Evolutionary conservation across 2,329 filamentous ascomycete species (phyloP).

Genomic region (Sclerotinia trifoliorum): DNA sequence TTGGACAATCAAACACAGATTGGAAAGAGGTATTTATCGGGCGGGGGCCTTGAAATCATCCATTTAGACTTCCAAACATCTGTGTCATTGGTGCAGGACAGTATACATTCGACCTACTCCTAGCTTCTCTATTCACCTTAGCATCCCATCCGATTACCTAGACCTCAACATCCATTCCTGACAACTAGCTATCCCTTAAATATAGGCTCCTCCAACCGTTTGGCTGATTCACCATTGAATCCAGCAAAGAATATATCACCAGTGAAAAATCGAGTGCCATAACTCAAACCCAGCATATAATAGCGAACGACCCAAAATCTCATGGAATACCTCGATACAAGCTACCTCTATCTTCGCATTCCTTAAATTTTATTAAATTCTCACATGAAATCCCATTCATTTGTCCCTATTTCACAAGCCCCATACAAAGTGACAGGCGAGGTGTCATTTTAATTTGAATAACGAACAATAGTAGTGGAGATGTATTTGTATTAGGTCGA

Average conservation of each 20-base stretch:
- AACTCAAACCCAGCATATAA: slow-evolving; percentile 30
- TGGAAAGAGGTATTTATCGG: neutral
- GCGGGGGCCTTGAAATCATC: neutral
- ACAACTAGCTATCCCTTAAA: slow-evolving; percentile 43
- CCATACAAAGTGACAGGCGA: neutral
- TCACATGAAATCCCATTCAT: slow-evolving; percentile 21
- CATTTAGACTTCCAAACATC: slow-evolving; percentile 33
- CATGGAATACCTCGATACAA: slow-evolving; percentile 33
- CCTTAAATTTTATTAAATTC: slow-evolving; percentile 32
- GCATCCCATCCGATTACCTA: slow-evolving; percentile 45
- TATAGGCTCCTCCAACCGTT: slow-evolving; percentile 49
- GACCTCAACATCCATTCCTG: slow-evolving; percentile 51
- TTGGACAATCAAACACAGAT: neutral
- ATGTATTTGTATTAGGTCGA: too few relatives aligned
- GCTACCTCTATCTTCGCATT: slow-evolving; percentile 31
- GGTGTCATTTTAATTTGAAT: too few relatives aligned
- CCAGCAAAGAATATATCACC: slow-evolving; percentile 44
- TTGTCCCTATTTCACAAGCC: neutral
- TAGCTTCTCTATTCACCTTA: slow-evolving; percentile 47
- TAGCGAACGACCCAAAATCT: slow-evolving; percentile 33
- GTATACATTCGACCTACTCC: slow-evolving; percentile 44
- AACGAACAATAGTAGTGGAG: too few relatives aligned
- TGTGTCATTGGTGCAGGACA: slow-evolving; percentile 46
- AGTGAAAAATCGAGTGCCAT: slow-evolving; percentile 39
- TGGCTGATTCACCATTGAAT: slow-evolving; percentile 44